Evolutionary conservation across 441 rosid species (phyloP), one percentile per base, ranked within the genome.

Genomic region (Erodium moschatum): DNA sequence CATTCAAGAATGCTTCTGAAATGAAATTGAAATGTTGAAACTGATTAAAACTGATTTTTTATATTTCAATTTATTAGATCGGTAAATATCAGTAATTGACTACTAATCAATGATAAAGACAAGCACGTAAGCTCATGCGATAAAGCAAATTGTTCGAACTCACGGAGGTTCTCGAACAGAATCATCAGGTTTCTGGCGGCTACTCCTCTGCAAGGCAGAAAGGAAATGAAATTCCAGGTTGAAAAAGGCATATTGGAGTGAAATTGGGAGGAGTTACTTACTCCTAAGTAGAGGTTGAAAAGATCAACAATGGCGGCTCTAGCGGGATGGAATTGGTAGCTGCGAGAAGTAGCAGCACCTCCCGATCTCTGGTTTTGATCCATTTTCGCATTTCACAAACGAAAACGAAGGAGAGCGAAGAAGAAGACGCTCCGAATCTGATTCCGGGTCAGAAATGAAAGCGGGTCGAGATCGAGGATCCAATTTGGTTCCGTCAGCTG

Each of bases 221-320:
- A 33, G 9, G 42, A 54, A n/a, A 40, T 11, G 31, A 21, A 70
- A 21, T 46, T 9, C 27, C 8, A 12, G 40, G 29, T 24, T 20
- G 0, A 50, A 48, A 6, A 1, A 11, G 2, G 6, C 42, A 38
- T 38, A 38, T 38, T 38, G 13, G n/a, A 61, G 12, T 1, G 42
- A 75, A 65, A 7, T 16, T 52, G 18, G 8, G 5, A 12, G 70
- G 54, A 46, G 58, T 6, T 38, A 5, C 42, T 44, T 80, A 87
- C 95, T 74, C 98, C 98, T 69, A 92, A 78, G 76, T 90, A 88
- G 81, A 86, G 84, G 75, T 85, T 87, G 78, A 91, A 88, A 74
- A 88, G 96, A 74, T 88, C 93, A 70, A 77, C 46, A 64, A 87
- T 85, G 68, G 92, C 88, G 50, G 84, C 62, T 67, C 90, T 85